Percentiles rank a stretch among this genome's conserved stretches.
Conservation (phyloP, 139 green algal species). For the Choricystis sp. region DNA sequence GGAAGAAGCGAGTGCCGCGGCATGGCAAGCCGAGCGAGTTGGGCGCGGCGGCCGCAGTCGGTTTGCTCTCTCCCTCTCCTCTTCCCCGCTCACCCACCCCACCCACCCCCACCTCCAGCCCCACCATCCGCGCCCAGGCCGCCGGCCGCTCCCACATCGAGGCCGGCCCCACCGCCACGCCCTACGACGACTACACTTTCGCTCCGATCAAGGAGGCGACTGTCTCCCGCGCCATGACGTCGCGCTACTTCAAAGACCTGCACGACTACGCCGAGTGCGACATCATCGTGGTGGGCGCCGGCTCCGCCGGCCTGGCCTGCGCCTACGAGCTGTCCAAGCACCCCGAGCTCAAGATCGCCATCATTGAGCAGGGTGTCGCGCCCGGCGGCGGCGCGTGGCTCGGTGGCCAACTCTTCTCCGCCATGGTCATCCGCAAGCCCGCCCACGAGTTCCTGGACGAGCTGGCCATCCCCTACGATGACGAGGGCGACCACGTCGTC, state of each 20-base stretch:
- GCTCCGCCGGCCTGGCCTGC: slow-evolving; percentile 66
- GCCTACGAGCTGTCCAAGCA: slow-evolving; percentile 90
- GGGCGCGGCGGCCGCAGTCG: too few relatives aligned
- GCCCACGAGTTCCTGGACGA: slow-evolving; percentile 81
- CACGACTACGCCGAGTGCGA: slow-evolving; percentile 60
- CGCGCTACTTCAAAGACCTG: slow-evolving; percentile 84
- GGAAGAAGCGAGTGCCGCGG: too few relatives aligned
- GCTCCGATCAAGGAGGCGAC: slow-evolving; percentile 52
- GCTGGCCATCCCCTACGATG: slow-evolving; percentile 65
- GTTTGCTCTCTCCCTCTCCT: too few relatives aligned
- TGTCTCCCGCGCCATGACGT: slow-evolving; percentile 65
- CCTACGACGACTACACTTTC: slow-evolving; percentile 33
- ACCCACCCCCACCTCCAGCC: too few relatives aligned
- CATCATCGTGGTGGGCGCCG: slow-evolving; percentile 36
- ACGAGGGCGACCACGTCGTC: slow-evolving; percentile 87
- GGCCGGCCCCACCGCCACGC: too few relatives aligned
- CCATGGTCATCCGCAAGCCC: slow-evolving; percentile 85
- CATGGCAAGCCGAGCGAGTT: too few relatives aligned
- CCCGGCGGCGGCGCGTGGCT: slow-evolving; percentile 78
- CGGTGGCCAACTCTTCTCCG: slow-evolving; percentile 86
- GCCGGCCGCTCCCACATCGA: too few relatives aligned
- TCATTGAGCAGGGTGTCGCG: slow-evolving; percentile 68
- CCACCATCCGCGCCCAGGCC: too few relatives aligned
- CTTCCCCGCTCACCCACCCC: too few relatives aligned
- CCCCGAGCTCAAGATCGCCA: slow-evolving; percentile 79